Evolutionary conservation across 192 early-diverging fungal species (phyloP).

Genomic region (Coemansia asiatica): DNA sequence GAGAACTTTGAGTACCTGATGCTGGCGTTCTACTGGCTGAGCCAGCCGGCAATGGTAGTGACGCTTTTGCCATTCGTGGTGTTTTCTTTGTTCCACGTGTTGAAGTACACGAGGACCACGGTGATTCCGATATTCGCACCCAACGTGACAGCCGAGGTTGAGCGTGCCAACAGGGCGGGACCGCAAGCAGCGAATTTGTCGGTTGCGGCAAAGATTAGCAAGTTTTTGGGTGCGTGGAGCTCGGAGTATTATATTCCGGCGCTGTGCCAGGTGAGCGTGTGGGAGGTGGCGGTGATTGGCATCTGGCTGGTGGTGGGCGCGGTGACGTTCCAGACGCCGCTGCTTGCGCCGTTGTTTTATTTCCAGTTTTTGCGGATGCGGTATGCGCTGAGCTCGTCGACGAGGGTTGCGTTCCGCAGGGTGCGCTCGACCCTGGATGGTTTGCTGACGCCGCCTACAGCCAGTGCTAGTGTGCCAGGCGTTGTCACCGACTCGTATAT

Average conservation of each 20-base stretch:
- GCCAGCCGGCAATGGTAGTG: constrained; percentile 24
- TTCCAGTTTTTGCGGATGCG: constrained; percentile 48
- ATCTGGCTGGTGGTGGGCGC: constrained; percentile 41
- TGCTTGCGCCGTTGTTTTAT: constrained; percentile 37
- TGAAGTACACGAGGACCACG: constrained; percentile 37
- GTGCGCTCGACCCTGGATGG: constrained; percentile 31
- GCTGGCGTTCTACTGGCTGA: constrained; percentile 42
- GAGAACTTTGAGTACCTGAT: constrained; percentile 53
- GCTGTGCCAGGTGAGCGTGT: constrained; percentile 44
- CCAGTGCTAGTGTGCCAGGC: constrained; percentile 23
- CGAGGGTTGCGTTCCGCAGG: constrained; percentile 39
- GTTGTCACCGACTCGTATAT: constrained; percentile 42
- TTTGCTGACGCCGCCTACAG: constrained; percentile 28
- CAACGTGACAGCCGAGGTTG: constrained; percentile 27
- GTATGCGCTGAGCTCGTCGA: constrained; percentile 47
- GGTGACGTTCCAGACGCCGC: constrained; percentile 42
- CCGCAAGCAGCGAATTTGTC: constrained; percentile 13
- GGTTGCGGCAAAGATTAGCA: constrained; percentile 29
- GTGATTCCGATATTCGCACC: constrained; percentile 40
- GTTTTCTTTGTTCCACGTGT: constrained; percentile 52
- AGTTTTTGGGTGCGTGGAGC: constrained; percentile 42
- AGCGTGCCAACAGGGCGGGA: constrained; percentile 28
- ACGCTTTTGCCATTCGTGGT: constrained; percentile 50
- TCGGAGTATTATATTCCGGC: constrained; percentile 38
- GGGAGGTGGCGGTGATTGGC: constrained; percentile 48